These are phyloP conservation scores for Daldinia sp. DNA, from an alignment of 2,329 filamentous ascomycete species.

Conservation along the genomic window DNA sequence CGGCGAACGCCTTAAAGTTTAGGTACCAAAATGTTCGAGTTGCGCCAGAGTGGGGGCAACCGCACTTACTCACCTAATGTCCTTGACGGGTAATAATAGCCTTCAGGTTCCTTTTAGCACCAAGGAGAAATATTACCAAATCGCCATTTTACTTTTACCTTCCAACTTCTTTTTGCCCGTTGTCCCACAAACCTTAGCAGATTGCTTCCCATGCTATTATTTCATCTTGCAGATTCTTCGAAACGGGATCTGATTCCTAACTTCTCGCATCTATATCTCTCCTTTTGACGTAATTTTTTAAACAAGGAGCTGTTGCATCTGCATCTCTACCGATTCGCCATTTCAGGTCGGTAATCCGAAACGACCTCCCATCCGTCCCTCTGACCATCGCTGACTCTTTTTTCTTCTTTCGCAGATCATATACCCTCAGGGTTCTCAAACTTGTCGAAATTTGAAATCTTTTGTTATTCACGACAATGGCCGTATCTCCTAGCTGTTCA, in stretches of 20 bases:
- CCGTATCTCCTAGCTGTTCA: slow-evolving; percentile 1
- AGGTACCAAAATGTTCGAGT: slow-evolving; percentile 32
- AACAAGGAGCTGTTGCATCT: slow-evolving; percentile 5
- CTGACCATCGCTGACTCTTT: slow-evolving; percentile 31
- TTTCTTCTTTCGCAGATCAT: slow-evolving; percentile 21
- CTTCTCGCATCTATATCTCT: neutral
- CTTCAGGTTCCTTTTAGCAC: slow-evolving; percentile 34
- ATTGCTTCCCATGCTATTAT: slow-evolving; percentile 13
- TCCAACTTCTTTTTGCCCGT: slow-evolving; percentile 32
- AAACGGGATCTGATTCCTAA: neutral
- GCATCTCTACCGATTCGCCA: slow-evolving; percentile 17
- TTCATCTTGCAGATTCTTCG: neutral
- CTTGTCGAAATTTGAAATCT: slow-evolving; percentile 3
- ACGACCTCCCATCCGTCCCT: slow-evolving; percentile 13
- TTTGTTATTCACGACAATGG: neutral
- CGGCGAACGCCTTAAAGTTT: slow-evolving; percentile 29
- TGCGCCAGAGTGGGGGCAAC: slow-evolving; percentile 34
- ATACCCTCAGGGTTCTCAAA: neutral
- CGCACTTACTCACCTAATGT: slow-evolving; percentile 34
- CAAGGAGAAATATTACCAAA: slow-evolving; percentile 39
- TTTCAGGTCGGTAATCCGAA: slow-evolving; percentile 36
- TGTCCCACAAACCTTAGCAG: slow-evolving; percentile 26
- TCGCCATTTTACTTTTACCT: slow-evolving; percentile 29
- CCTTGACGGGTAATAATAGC: slow-evolving; percentile 34
- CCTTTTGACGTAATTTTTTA: neutral